Percentiles rank a stretch among this genome's conserved stretches.
Evolutionary conservation across 345 rosid genomes (phyloP).

Genomic region (Sisymbrium irio): DNA sequence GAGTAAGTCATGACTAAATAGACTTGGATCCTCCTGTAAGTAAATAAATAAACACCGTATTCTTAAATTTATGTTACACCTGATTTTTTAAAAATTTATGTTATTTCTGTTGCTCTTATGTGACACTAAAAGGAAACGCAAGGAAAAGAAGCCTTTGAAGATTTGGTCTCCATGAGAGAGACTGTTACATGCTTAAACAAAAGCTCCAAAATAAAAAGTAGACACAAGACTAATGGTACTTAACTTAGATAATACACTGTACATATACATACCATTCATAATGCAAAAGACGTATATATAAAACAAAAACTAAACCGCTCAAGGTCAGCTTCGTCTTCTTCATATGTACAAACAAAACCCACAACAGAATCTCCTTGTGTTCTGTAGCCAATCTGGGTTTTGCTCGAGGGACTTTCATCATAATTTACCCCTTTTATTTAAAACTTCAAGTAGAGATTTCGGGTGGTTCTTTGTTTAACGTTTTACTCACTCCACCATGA

Average conservation of each 20-base stretch:
- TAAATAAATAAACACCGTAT: no score
- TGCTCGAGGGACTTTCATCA: not conserved
- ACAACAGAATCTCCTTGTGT: not conserved
- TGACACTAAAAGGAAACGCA: not conserved
- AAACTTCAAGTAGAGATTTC: slow-evolving; percentile 40
- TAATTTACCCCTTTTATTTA: not conserved
- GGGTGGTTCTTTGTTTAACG: slow-evolving; percentile 28
- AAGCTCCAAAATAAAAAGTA: not conserved
- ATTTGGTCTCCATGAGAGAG: not conserved
- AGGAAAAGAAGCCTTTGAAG: not conserved
- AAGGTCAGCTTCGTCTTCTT: slow-evolving; percentile 19
- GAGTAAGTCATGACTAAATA: no score
- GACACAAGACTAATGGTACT: slow-evolving; percentile 5
- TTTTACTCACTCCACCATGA: slow-evolving; percentile 33
- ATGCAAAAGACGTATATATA: not conserved
- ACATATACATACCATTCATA: slow-evolving; percentile 10
- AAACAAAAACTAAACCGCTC: not conserved
- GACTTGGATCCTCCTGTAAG: no score
- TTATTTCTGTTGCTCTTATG: not conserved
- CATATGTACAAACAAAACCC: slow-evolving; percentile 30
- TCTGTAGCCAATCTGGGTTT: slow-evolving; percentile 12
- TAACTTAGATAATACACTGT: slow-evolving; percentile 21
- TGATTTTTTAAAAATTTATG: not conserved
- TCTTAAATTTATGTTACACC: not conserved
- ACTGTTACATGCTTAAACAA: not conserved